These are phyloP conservation scores for Leptodermis oblonga DNA, from an alignment of 257 asterid species.

Conservation along the genomic window DNA sequence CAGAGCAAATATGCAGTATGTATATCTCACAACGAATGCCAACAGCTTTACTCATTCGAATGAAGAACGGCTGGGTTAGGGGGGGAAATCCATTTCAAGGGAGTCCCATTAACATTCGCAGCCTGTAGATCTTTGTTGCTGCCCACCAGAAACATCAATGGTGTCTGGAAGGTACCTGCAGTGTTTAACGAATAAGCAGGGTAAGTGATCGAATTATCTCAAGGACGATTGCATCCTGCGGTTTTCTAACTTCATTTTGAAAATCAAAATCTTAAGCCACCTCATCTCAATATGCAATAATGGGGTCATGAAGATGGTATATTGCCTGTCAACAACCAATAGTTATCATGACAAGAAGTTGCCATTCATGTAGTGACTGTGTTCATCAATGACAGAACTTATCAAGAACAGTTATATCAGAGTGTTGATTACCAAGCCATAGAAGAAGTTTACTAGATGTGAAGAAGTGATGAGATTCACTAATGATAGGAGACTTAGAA, in stretches of 20 bases:
- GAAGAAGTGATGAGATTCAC: neutral
- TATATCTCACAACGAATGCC: neutral
- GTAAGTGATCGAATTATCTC: neutral
- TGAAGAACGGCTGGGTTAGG: constrained; percentile 10
- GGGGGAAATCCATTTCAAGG: constrained; percentile 3
- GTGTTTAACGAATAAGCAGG: neutral
- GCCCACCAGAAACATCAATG: constrained; percentile 55
- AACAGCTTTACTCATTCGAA: neutral
- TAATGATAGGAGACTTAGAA: neutral
- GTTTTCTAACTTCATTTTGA: neutral
- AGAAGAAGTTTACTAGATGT: neutral
- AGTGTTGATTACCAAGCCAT: neutral
- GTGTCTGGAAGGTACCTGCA: constrained; percentile 46
- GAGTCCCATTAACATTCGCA: constrained; percentile 44
- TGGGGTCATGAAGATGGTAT: neutral
- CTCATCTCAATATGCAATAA: neutral
- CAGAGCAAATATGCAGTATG: neutral
- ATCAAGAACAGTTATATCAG: neutral
- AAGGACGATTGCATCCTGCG: neutral
- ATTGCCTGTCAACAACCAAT: neutral
- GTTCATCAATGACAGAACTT: neutral
- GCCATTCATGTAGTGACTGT: neutral
- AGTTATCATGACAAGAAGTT: neutral
- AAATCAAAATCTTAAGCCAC: neutral
- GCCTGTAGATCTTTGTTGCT: constrained; percentile 60